These are phyloP conservation scores for Rhexocercosporidium sp. DNA, from an alignment of 2,329 filamentous ascomycete species.

Conservation along the genomic window DNA sequence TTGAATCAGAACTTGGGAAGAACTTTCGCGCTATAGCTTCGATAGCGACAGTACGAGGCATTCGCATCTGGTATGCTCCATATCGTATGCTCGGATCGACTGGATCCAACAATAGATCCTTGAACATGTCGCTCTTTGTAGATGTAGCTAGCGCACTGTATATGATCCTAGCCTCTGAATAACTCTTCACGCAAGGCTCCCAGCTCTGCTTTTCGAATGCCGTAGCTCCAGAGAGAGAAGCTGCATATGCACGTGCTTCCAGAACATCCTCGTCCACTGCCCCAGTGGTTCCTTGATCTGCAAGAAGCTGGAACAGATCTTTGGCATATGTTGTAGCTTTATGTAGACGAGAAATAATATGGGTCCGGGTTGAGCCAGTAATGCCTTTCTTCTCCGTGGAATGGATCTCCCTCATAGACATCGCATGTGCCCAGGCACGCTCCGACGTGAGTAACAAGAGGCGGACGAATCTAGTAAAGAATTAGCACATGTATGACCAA, in stretches of 20 bases:
- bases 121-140: conserved; percentile 77
- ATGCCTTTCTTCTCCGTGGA: conserved; percentile 81
- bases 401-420: conserved; percentile 89
- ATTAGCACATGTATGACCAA: conserved; percentile 21
- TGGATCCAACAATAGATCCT: conserved; percentile 82
- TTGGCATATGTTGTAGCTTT: conserved; percentile 78
- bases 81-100: conserved; percentile 94
- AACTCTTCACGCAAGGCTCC: conserved; percentile 77
- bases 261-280: conserved; percentile 74
- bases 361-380: conserved; percentile 77
- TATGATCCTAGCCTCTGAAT: conserved; percentile 78
- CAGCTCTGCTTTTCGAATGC: conserved; percentile 89
- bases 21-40: conserved; percentile 77
- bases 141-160: conserved; percentile 76
- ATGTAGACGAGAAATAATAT: conserved; percentile 85
- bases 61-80: conserved; percentile 88
- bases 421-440: conserved; percentile 92
- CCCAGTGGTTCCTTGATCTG: conserved; percentile 65
- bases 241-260: conserved; percentile 84
- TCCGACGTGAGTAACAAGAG: conserved; percentile 87
- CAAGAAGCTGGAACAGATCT: conserved; percentile 69
- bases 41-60: conserved; percentile 84
- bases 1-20: conserved; percentile 70
- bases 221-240: conserved; percentile 75
- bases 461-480: conserved; percentile 66